Evolutionary conservation across 345 rosid genomes (phyloP).

Genomic region (Citrus glauca): DNA sequence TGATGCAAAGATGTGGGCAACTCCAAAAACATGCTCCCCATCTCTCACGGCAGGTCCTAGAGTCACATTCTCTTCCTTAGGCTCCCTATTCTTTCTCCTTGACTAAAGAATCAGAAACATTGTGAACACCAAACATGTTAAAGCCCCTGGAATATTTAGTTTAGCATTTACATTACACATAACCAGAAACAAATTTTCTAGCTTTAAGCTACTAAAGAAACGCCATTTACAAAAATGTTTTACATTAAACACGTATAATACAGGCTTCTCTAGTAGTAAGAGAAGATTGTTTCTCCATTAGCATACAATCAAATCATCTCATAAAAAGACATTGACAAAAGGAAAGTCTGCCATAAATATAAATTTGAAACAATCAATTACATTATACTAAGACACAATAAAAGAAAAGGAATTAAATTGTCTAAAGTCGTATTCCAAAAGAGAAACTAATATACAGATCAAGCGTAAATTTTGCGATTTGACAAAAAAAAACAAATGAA

Average conservation of each 20-base stretch:
- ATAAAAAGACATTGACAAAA: neutral
- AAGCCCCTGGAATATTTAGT: neutral
- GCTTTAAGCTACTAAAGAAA: neutral
- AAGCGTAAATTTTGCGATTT: neutral
- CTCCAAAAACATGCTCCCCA: conserved; percentile 42
- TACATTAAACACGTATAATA: neutral
- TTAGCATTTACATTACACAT: neutral
- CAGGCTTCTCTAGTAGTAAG: too few relatives aligned
- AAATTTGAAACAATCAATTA: neutral
- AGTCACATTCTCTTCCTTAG: conserved; percentile 42
- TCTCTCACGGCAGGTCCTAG: conserved; percentile 34
- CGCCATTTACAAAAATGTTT: neutral
- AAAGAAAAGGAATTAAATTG: neutral
- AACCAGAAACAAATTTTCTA: neutral
- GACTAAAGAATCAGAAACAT: conserved; percentile 20
- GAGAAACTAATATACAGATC: neutral
- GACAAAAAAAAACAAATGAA: neutral
- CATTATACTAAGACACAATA: neutral
- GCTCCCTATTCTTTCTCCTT: conserved; percentile 36
- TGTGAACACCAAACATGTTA: neutral
- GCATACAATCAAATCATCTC: neutral
- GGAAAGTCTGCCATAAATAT: neutral
- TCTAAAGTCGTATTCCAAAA: neutral
- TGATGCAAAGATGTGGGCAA: conserved; percentile 46
- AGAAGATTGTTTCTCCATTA: neutral